Conservation (phyloP, 148 eudicot genomes). For the Arctostaphylos glauca region DNA sequence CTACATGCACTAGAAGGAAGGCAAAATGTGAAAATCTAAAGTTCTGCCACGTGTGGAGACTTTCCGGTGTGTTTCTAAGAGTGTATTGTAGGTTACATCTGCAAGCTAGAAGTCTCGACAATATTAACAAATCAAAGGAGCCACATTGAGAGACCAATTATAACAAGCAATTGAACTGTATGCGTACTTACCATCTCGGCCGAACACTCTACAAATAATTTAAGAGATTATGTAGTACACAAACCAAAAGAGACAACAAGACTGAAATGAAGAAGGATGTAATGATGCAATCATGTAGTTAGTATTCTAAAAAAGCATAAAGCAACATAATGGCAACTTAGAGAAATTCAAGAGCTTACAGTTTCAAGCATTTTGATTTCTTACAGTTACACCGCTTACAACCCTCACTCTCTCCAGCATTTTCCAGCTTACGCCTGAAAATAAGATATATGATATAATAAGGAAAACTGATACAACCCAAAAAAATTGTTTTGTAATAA, state of each 20-base stretch:
- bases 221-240: not conserved
- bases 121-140: not conserved
- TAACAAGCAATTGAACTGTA: slow-evolving; percentile 14
- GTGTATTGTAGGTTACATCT: not conserved
- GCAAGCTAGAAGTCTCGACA: slow-evolving; percentile 1
- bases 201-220: not conserved
- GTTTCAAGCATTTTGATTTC: slow-evolving; percentile 97
- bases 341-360: slow-evolving; percentile 53
- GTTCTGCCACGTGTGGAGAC: not conserved
- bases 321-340: not conserved
- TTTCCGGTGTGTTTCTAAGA: not conserved
- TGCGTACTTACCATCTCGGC: not conserved
- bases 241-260: not conserved
- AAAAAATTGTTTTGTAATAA: not conserved
- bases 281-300: not conserved
- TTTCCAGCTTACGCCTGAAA: slow-evolving; percentile 69
- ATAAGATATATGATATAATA: slow-evolving; percentile 16
- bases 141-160: not conserved
- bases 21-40: not conserved
- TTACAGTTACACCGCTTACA: slow-evolving; percentile 98
- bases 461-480: not conserved
- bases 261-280: not conserved
- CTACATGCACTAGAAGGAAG: slow-evolving; percentile 3
- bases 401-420: slow-evolving; percentile 52
- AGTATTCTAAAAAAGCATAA: not conserved